Conservation (phyloP, 140 eudicot genomes). For the Anethum foeniculum region DNA sequence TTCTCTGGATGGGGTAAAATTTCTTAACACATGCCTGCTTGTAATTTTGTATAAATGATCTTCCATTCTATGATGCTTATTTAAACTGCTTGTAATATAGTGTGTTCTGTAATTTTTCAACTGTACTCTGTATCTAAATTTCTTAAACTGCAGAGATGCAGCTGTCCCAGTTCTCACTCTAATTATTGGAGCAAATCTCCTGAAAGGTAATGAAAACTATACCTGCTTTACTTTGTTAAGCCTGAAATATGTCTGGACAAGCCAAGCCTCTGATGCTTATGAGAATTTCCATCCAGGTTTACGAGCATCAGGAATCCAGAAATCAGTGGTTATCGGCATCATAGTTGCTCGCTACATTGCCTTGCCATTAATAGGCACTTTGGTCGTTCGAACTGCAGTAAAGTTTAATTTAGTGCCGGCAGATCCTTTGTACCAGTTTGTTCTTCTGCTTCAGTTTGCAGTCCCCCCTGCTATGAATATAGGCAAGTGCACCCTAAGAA, state of each 20-base stretch:
- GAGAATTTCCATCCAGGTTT: conserved; percentile 38
- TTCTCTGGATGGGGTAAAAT: conserved; percentile 53
- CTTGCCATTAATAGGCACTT: conserved; percentile 6
- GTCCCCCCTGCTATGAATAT: conserved; percentile 87
- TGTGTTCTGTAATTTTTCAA: background rate
- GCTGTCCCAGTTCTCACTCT: conserved; percentile 64
- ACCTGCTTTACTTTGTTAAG: background rate
- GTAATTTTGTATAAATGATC: background rate
- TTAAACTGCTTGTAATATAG: background rate
- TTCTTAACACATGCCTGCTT: background rate
- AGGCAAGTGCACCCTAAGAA: conserved; percentile 21
- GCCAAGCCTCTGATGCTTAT: background rate
- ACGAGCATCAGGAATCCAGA: conserved; percentile 39
- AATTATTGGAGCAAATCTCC: conserved; percentile 76
- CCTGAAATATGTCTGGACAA: background rate
- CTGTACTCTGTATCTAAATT: too few relatives aligned
- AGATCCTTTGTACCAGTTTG: conserved; percentile 55
- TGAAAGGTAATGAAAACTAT: conserved; percentile 39
- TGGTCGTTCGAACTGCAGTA: conserved; percentile 19
- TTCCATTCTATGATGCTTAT: background rate
- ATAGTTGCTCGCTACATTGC: conserved; percentile 5
- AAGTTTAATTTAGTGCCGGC: conserved; percentile 36
- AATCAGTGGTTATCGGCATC: conserved; percentile 29
- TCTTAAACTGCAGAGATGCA: conserved; percentile 41
- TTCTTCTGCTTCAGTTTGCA: conserved; percentile 69